These are phyloP conservation scores for Syzygium aqueum DNA, from an alignment of 345 rosid species.

Conservation along the genomic window DNA sequence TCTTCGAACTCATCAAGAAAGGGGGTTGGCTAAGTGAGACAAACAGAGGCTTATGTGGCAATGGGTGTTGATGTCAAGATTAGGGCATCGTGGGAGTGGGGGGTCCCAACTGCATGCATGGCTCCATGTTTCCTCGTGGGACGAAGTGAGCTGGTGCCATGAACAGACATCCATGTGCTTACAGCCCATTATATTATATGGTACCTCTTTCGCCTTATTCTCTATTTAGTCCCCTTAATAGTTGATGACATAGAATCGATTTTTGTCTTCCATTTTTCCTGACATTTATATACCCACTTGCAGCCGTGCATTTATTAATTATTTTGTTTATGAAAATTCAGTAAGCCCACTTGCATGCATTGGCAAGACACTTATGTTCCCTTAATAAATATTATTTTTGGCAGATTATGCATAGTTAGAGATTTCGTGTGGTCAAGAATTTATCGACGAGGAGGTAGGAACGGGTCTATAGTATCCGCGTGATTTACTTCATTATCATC, in stretches of 20 bases:
- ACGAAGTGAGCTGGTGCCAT: background rate
- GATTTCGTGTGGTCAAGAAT: background rate
- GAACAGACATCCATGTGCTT: background rate
- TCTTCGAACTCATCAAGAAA: background rate
- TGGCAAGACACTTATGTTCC: background rate
- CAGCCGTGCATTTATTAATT: background rate
- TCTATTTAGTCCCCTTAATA: background rate
- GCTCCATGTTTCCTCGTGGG: background rate
- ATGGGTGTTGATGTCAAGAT: background rate
- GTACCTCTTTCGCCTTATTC: background rate
- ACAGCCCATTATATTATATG: background rate
- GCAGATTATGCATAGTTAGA: background rate
- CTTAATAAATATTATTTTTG: background rate
- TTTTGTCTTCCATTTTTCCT: background rate
- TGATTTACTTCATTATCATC: background rate
- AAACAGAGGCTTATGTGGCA: background rate
- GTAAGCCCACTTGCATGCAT: background rate
- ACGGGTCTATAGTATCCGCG: background rate
- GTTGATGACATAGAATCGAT: background rate
- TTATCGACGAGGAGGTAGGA: background rate
- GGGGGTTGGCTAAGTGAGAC: background rate
- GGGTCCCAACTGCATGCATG: background rate
- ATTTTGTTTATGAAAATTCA: background rate
- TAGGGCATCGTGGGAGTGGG: background rate
- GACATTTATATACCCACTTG: background rate